Evolutionary conservation across 768 basidiomycete genomes (phyloP), one percentile per base, ranked within the genome.

Genomic region (Lactarius quietus): DNA sequence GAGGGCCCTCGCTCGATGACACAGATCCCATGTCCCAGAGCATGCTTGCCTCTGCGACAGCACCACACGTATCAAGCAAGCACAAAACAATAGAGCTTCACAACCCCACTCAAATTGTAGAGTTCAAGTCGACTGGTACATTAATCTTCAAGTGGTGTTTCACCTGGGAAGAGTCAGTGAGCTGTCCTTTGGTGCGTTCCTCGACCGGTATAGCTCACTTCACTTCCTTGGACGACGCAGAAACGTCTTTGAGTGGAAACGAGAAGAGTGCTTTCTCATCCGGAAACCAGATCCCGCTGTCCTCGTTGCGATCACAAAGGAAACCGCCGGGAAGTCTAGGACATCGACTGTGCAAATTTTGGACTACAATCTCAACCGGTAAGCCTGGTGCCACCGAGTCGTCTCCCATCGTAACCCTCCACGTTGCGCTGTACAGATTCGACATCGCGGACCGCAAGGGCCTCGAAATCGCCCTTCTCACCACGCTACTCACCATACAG

Each of bases 261-360:
- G 88, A 52, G 90, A 92, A 72, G 88, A 89, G 69, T 93, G 91
- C 75, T 93, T 82, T 74, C 84, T 93, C 75, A 74, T 93, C 51
- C 84, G 92, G 26, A 93, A 93, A 72, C 92, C 92, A 10, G 92
- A 94, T 69, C 92, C 92, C 7, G 89, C 92, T 5, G 91, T 94
- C 1, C 82, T 93, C 12, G 87, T 94, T 15, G 91, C 90, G 0
- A 80, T 92, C 33, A 92, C 90, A 3, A 92, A 88, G 71, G 92
- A 92, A 65, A 83, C 86, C 1, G 78, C 85, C 2, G 87, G 88
- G 8, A 80, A 84, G 28, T 77, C 88, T 53, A 88, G 85, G 71
- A 85, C 87, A 15, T 74, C 82, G 0, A 81, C 86, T 3, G 79
- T 92, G 33, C 92, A 94, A 71, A 83, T 94, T 29, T 78, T 94